Evolutionary conservation across 2,329 filamentous ascomycete genomes (phyloP), one percentile per base, ranked within the genome.

Genomic region (Emmonsia crescens): DNA sequence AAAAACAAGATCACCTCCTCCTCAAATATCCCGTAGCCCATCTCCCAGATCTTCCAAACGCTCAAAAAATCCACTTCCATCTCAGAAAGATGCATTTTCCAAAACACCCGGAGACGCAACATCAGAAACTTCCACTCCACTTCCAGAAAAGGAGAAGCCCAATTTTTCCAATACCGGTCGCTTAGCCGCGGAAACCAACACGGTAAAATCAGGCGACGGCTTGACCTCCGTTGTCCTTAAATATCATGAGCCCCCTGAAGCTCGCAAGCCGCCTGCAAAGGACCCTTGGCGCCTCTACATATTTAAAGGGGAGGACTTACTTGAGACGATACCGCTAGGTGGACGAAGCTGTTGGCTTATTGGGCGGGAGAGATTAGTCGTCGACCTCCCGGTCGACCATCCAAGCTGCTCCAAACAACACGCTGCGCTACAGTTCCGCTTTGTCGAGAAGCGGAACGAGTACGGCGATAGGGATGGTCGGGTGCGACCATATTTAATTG

Each of bases 351-450:
- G 91, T 77, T 99, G 94, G 94, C 79, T 99, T 29, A 78, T 96
- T 9, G 94, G 94, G 0, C 82, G 92, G 55, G 92, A 96, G 68
- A 74, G 82, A 60, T 78, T 87, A 5, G 87, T 99, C 3, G 91
- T 89, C 1, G 94, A 99, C 72, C 79, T 96, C 62, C 79, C 85
- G 1, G 84, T 95, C 8, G 91, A 96, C 71, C 93, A 99, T 72
- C 91, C 92, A 0, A 96, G 91, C 74, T 86, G 91, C 70, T 96
- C 91, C 73, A 95, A 95, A 75, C 94, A 99, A 76, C 94, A 99
- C 74, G 93, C 93, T 0, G 94, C 92, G 9, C 83, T 99, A 51
- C 94, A 99, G 73, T 99, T 99, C 70, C 85, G 94, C 44, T 87
- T 91, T 71, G 84, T 88, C 24, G 89, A 91, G 70, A 91, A 88